These are phyloP conservation scores for Linanthus parryae DNA, from an alignment of 148 eudicot species.

Conservation along the genomic window DNA sequence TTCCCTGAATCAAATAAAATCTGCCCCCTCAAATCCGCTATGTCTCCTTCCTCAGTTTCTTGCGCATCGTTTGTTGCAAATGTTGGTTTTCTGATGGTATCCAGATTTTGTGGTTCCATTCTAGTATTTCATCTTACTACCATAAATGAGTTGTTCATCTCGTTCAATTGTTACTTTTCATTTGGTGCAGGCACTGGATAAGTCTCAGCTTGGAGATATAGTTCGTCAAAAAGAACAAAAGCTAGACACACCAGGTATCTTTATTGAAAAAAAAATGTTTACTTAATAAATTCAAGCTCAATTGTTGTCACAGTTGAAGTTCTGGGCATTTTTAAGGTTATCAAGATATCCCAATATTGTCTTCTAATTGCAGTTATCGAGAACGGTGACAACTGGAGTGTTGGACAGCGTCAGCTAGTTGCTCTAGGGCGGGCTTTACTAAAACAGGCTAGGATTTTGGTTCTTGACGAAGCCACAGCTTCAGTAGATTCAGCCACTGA, in stretches of 20 bases:
- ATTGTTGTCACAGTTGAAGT: neutral
- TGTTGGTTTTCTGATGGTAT: no score
- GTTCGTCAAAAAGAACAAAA: conserved; percentile 74
- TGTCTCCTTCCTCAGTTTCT: no score
- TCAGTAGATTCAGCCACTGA: conserved; percentile 96
- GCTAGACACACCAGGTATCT: conserved; percentile 82
- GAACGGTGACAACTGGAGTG: conserved; percentile 98
- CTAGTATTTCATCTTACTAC: no score
- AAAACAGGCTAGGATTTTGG: conserved; percentile 85
- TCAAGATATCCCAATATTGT: neutral
- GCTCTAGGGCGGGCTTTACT: conserved; percentile 91
- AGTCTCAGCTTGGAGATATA: conserved; percentile 86
- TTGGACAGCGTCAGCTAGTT: conserved; percentile 96
- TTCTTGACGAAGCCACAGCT: conserved; percentile 98
- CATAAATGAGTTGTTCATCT: no score
- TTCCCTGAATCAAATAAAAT: no score
- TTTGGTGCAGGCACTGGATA: conserved; percentile 77
- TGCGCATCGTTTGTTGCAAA: no score
- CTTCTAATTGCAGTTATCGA: conserved; percentile 58
- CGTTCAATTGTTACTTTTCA: conserved; percentile 4
- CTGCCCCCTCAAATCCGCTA: no score
- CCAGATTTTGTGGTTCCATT: no score
- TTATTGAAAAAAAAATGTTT: conserved; percentile 2
- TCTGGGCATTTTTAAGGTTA: no score
- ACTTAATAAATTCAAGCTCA: conserved; percentile 5